A percentile compares a stretch with the other conserved stretches of the same genome.
These are phyloP conservation scores for Stentor roeselii DNA, from an alignment of 73 alveolate genomes.

Conservation along the genomic window DNA sequence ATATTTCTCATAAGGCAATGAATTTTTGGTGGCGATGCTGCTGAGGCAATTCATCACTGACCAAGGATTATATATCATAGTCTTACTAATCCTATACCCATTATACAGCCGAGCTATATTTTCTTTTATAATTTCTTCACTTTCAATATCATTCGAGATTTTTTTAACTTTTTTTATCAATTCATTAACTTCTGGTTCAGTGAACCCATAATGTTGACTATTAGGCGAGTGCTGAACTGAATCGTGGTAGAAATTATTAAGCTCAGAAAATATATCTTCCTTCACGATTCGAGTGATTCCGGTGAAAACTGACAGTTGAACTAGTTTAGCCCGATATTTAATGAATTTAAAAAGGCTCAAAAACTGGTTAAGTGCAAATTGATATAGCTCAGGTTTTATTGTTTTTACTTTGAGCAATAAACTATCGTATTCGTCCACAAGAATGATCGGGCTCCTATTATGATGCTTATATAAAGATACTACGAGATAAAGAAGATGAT, in stretches of 20 bases:
- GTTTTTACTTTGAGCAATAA: too few relatives aligned
- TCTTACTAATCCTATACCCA: too few relatives aligned
- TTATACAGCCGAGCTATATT: too few relatives aligned
- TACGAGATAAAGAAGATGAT: too few relatives aligned
- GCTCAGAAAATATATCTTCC: neutral
- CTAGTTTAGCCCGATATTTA: neutral
- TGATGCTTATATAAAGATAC: too few relatives aligned
- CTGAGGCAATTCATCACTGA: too few relatives aligned
- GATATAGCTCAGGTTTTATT: neutral
- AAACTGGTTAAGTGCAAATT: neutral
- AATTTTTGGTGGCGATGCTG: too few relatives aligned
- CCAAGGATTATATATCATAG: too few relatives aligned
- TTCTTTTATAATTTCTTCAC: too few relatives aligned
- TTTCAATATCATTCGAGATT: too few relatives aligned
- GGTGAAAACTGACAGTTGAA: neutral
- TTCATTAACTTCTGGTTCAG: neutral
- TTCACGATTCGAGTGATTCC: neutral
- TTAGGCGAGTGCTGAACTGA: neutral
- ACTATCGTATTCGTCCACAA: neutral
- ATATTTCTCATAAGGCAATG: too few relatives aligned
- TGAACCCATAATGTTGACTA: neutral
- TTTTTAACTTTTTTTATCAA: neutral
- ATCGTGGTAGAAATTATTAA: neutral
- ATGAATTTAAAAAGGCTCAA: neutral
- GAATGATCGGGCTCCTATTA: neutral